These are phyloP conservation scores for Leishmania tropica DNA, from an alignment of 208 protist genomes.

Conservation along the genomic window DNA sequence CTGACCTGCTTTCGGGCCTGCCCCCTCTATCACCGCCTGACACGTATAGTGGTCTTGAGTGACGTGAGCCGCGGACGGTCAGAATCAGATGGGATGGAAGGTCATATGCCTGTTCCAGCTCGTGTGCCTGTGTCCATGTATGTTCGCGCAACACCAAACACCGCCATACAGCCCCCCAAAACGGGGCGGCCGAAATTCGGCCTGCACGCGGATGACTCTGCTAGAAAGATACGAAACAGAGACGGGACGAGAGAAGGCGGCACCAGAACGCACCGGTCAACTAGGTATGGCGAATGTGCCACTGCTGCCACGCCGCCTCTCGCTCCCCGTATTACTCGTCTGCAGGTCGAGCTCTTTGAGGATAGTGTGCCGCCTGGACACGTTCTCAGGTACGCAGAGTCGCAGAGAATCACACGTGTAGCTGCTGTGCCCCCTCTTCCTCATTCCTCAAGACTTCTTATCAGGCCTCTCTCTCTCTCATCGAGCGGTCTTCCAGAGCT, in stretches of 20 bases:
- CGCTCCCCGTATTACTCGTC: not conserved
- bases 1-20: not conserved
- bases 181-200: not conserved
- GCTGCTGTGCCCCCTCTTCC: not conserved
- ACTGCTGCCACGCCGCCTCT: no score
- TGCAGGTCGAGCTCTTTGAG: not conserved
- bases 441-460: not conserved
- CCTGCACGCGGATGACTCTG: not conserved
- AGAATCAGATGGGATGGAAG: not conserved
- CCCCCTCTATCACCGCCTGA: not conserved
- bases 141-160: not conserved
- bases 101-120: not conserved
- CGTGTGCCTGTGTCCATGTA: not conserved
- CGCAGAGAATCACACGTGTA: not conserved
- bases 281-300: not conserved
- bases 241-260: not conserved
- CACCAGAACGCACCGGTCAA: not conserved
- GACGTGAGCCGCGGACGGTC: no score
- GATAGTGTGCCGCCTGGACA: not conserved
- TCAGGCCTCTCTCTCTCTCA: not conserved
- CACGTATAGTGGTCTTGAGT: not conserved
- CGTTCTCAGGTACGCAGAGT: not conserved
- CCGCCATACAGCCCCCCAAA: not conserved
- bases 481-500: not conserved
- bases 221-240: not conserved